Conservation (phyloP, 2,329 filamentous ascomycete species). For the Hansfordia pulvinata region DNA sequence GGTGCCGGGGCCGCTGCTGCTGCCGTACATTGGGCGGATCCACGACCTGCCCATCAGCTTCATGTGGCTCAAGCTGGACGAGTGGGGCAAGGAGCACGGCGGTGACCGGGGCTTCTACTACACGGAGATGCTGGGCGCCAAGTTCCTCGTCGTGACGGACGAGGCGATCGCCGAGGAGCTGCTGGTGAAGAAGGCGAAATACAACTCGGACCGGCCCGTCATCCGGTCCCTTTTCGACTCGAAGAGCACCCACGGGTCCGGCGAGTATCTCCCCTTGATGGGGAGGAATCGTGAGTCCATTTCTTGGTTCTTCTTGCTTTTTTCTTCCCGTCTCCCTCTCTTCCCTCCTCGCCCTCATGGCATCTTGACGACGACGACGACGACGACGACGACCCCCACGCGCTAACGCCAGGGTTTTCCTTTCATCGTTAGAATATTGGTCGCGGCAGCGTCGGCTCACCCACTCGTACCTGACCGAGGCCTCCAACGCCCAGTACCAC, state of each 20-base stretch:
- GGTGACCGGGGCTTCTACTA: conserved; percentile 18
- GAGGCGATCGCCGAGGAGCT: conserved; percentile 38
- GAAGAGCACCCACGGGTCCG: conserved; percentile 38
- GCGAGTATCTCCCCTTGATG: conserved; percentile 43
- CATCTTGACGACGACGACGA: no score
- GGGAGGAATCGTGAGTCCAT: conserved; percentile 33
- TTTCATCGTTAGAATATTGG: conserved; percentile 36
- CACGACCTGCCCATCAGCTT: conserved; percentile 31
- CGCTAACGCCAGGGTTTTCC: no score
- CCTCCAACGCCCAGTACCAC: conserved; percentile 17
- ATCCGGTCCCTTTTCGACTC: conserved; percentile 38
- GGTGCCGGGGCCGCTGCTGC: conserved; percentile 17
- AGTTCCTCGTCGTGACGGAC: conserved; percentile 30
- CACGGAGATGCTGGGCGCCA: conserved; percentile 19
- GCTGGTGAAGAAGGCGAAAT: conserved; percentile 33
- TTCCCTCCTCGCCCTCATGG: no score
- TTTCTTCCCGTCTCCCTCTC: no score
- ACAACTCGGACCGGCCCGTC: conserved; percentile 32
- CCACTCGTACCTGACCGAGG: conserved; percentile 32
- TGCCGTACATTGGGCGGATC: conserved; percentile 22
- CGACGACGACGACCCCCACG: no score
- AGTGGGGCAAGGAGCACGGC: conserved; percentile 19
- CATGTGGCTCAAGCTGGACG: conserved; percentile 40
- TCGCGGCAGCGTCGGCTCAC: conserved; percentile 37
- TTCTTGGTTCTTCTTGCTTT: no score